Base-by-base conservation (phyloP, 345 rosid genomes). In the Ceriops zippeliana region DNA sequence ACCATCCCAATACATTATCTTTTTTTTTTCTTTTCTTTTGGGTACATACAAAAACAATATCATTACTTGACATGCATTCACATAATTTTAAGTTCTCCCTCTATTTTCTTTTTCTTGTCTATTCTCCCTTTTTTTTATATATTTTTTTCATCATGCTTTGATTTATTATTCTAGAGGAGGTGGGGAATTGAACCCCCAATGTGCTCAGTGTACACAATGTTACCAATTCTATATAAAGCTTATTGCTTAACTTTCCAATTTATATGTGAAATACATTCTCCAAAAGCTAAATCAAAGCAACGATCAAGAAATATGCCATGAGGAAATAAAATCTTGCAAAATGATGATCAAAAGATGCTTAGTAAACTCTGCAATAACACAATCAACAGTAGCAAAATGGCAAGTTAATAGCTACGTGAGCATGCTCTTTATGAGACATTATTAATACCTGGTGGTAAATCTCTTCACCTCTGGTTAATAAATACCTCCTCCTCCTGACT, bases 371-470 rank as follows among this genome's bases (percentile, higher is more conserved):
- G 34, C 34, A 16, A 28, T 1, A 32, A 30, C 13, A n/a, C 11
- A 59, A 27, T 19, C 42, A 28, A n/a, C 59, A 49, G 21, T 24
- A 66, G 59, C 35, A 51, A 58, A 69, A 58, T 49, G 11, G 61
- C 16, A 66, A 59, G 32, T n/a, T 27, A 46, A 31, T 10, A 53
- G 60, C 42, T 0, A 9, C 21, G 32, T 26, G 32, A 38, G 15
- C 21, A 10, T 30, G 61, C 15, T 20, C 13, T 35, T 26, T 59
- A 37, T 32, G 54, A 51, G 6, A 42, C 30, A 21, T 59, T 2
- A 46, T 32, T 35, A 61, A 8, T 77, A 93, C 97, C 96, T 89
- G 95, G 65, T 69, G 65, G 61, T 90, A 93, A 61, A 93, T 82
- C 63, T 85, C 89, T 72, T 87, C 91, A 10, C 73, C 83, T 83